Evolutionary conservation across 164 flowering plant species (phyloP), one percentile per base, ranked within the genome.

Genomic region (Chloranthus sessilifolius): DNA sequence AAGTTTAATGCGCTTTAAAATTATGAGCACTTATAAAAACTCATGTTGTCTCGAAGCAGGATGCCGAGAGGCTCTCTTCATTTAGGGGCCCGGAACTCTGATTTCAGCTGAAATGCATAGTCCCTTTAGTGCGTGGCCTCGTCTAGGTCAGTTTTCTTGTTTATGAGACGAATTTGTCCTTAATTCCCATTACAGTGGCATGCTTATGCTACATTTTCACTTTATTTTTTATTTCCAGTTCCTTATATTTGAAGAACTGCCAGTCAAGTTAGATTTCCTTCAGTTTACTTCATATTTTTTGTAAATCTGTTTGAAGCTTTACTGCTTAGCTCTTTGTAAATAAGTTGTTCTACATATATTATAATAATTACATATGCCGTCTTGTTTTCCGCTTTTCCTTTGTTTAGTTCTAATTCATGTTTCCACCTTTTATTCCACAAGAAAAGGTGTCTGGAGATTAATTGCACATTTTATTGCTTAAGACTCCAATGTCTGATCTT

Each of bases 41-140:
- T 84, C 91, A 74, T 82, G 74, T 88, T 85, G 82, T 92, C 82
- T 85, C 78, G 67, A 79, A 88, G 83, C 98, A 88, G 96, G 96
- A 75, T 68, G 74, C 73, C 74, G 59, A 82, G 95, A 78, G 94
- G 91, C 95, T 84, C 92, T 67, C 63, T 81, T 83, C 76, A 72
- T 74, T 74, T 70, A 72, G 73, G 84, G 89, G 85, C 86, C 94
- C 78, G 94, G 88, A 80, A 76, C 83, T 79, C n/a, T 82, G 90
- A 76, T 76, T 76, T 76, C 89, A 74, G 91, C 79, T 67, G 95
- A 92, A 83, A 79, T 79, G 83, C 59, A 53, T 58, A 76, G 70
- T 72, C 88, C 74, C 71, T 66, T 74, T 78, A 85, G 61, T 80
- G 77, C 77, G 82, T 85, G 96, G 88, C 88, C 85, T 80, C 86